Percentiles rank a stretch among this genome's conserved stretches.
Evolutionary conservation across 1,139 yeast genomes (phyloP).

Genomic region (Candida sojae): DNA sequence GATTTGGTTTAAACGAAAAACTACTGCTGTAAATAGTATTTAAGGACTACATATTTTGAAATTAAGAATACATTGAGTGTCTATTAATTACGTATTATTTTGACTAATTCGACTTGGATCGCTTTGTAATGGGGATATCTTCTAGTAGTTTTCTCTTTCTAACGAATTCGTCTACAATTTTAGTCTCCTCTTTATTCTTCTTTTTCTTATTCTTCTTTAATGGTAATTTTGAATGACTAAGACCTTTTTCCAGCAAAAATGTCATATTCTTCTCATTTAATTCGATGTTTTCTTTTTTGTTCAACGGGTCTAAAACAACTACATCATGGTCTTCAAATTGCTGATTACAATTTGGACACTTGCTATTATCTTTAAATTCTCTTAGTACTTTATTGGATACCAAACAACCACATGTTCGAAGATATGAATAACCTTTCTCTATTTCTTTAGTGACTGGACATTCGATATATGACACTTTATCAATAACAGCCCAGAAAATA

Average conservation of each 20-base stretch:
- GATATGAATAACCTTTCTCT: slow-evolving; percentile 28
- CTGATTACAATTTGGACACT: slow-evolving; percentile 39
- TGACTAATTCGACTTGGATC: neutral
- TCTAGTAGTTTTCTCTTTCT: slow-evolving; percentile 9
- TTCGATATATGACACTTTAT: slow-evolving; percentile 31
- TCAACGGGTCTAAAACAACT: slow-evolving; percentile 31
- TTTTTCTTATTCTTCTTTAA: slow-evolving; percentile 25
- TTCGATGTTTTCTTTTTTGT: slow-evolving; percentile 23
- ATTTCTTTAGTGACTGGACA: slow-evolving; percentile 51
- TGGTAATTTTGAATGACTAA: slow-evolving; percentile 52
- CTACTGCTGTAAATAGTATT: neutral
- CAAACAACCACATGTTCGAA: slow-evolving; percentile 47
- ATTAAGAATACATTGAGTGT: neutral
- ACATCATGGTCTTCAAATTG: slow-evolving; percentile 29
- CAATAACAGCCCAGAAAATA: slow-evolving; percentile 23
- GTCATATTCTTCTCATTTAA: slow-evolving; percentile 39
- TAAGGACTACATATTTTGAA: neutral
- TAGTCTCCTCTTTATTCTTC: slow-evolving; percentile 13
- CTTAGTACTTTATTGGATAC: slow-evolving; percentile 25
- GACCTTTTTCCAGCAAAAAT: slow-evolving; percentile 22
- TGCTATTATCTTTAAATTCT: slow-evolving; percentile 14
- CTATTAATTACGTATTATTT: neutral
- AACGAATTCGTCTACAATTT: slow-evolving; percentile 6
- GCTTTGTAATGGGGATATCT: slow-evolving; percentile 1
- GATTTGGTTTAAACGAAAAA: neutral